Conservation (phyloP, 1,284 basidiomycete species). For the Kalmanozyma brasiliensis region DNA sequence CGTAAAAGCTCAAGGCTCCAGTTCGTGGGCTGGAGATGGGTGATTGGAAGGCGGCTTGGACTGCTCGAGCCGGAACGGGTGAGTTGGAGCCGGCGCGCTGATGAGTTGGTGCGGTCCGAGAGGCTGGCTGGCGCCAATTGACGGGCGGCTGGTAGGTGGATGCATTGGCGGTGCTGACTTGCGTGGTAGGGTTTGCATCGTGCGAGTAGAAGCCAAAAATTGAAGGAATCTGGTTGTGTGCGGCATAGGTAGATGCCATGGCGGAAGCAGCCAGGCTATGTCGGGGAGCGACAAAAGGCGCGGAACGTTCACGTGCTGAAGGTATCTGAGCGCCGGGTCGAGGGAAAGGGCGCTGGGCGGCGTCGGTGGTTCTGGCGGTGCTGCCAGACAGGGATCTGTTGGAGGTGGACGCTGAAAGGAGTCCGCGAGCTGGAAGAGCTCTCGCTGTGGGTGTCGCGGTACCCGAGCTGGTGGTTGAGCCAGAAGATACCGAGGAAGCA, state of each 20-base stretch:
- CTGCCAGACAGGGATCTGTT: conserved; percentile 6
- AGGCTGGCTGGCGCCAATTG: not conserved
- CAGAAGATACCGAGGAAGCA: conserved; percentile 11
- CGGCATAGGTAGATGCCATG: conserved; percentile 17
- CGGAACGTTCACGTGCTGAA: not conserved
- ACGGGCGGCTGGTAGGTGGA: not conserved
- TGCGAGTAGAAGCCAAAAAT: conserved; percentile 49
- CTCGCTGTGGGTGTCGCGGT: conserved; percentile 17
- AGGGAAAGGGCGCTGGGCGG: not conserved
- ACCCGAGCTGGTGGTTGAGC: conserved; percentile 24
- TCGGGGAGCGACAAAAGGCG: not conserved
- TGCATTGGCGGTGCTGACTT: not conserved
- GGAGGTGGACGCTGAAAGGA: not conserved
- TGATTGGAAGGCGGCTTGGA: not conserved
- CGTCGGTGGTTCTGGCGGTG: not conserved
- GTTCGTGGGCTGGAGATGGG: conserved; percentile 8
- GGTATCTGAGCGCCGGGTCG: conserved; percentile 2
- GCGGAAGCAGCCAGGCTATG: conserved; percentile 10
- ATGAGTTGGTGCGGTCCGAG: conserved; percentile 1
- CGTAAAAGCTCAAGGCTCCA: conserved; percentile 14
- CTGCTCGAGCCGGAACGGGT: not conserved
- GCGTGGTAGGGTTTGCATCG: conserved; percentile 8
- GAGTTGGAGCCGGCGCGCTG: conserved; percentile 1
- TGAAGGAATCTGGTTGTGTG: conserved; percentile 26
- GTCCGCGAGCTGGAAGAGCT: not conserved